Base-by-base conservation (phyloP, 2,329 filamentous ascomycete species). In the Fusarium continuum region DNA sequence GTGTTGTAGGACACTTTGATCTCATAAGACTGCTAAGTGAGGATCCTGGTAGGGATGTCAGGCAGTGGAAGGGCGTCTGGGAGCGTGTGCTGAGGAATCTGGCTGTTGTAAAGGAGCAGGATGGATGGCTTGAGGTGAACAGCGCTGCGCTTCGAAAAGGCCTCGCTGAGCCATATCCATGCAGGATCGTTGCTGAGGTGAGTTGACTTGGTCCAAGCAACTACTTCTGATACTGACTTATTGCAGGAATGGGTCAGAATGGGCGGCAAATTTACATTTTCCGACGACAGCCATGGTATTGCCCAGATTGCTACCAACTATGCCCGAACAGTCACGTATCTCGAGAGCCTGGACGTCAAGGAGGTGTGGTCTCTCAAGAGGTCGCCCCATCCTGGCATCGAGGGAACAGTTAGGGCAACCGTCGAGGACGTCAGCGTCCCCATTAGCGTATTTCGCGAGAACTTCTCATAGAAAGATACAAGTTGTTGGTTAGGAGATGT, bases 1-100 rank as follows among this genome's bases (percentile, higher is more conserved):
- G 86, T 8, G 83, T 99, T 11, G 89, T 99, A 5, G 95, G 93
- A 0, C 95, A 99, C 78, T 96, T 99, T 74, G 95, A 99, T 77
- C 85, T 99, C 17, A 90, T 98, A 50, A 83, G 94, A 11, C 79
- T 99, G 63, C 83, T 95, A 74, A 93, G 91, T 69, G 84, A 87
- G 54, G 82, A 90, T 17, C 89, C 90, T 0, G 85, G 84, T 43
- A 76, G 84, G 32, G 86, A 88, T 63, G 80, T 92, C 55, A 79
- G 79, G 32, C 73, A 73, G 40, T 88, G 86, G 82, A 71, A 75
- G 8, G 75, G 80, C 4, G 91, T 97, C 0, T 98, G 94, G 94
- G 77, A 82, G 45, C 86, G 81, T 71, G 84, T 96, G 26, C 66
- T 85, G 68, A 83, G 93, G 54, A 98, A 98, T 74, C 78, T 99